A percentile compares a stretch with the other conserved stretches of the same genome.
These are phyloP conservation scores for Rhizopus stolonifer DNA, from an alignment of 371 early-diverging fungal genomes.

Conservation along the genomic window DNA sequence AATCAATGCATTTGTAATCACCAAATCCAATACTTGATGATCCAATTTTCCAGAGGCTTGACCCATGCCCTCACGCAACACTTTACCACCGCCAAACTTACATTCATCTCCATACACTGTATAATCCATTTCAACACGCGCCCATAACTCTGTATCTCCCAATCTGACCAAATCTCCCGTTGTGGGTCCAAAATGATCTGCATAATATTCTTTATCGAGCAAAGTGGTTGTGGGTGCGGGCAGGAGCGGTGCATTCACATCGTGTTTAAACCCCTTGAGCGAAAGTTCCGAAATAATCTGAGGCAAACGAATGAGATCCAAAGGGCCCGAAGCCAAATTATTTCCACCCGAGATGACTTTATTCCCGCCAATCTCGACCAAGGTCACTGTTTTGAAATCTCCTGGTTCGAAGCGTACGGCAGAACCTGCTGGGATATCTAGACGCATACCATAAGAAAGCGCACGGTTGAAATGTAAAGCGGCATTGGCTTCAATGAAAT, in stretches of 20 bases:
- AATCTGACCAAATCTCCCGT: conserved; percentile 85
- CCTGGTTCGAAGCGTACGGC: conserved; percentile 82
- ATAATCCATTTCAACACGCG: conserved; percentile 86
- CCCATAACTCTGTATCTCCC: conserved; percentile 81
- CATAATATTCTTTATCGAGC: conserved; percentile 78
- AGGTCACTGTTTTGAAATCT: conserved; percentile 77
- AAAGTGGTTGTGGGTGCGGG: conserved; percentile 43
- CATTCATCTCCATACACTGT: conserved; percentile 92
- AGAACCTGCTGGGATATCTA: conserved; percentile 87
- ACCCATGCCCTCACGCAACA: conserved; percentile 93
- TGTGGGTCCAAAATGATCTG: conserved; percentile 91
- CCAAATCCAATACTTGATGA: conserved; percentile 79
- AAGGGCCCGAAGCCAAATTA: conserved; percentile 70
- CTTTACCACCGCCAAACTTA: conserved; percentile 85
- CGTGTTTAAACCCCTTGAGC: conserved; percentile 62
- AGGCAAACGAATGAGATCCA: conserved; percentile 51
- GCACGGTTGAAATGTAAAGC: conserved; percentile 78
- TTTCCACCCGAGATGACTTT: conserved; percentile 84
- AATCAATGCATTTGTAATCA: conserved; percentile 90
- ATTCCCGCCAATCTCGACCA: conserved; percentile 84
- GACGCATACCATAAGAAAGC: conserved; percentile 77
- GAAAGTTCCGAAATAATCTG: conserved; percentile 46
- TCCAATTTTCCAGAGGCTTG: conserved; percentile 65
- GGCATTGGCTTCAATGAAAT: conserved; percentile 89
- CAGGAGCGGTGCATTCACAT: conserved; percentile 43